Evolutionary conservation across 2,329 filamentous ascomycete genomes (phyloP).

Genomic region (Sclerotiophoma versabilis): DNA sequence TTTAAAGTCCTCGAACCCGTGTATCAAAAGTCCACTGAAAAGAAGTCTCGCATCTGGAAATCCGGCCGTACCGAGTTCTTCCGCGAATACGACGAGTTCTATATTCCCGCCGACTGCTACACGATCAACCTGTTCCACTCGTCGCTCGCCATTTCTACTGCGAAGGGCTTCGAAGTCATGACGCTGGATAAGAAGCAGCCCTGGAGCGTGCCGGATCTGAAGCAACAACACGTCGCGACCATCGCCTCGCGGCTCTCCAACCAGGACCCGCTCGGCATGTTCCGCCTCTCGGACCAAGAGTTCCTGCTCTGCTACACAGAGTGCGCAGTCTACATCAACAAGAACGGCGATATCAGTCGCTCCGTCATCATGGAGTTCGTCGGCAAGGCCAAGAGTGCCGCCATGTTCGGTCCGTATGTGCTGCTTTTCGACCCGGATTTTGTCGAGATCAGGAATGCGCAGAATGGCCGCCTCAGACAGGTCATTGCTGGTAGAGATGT

Average conservation of each 20-base stretch:
- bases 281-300: slow-evolving; percentile 79
- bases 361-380: slow-evolving; percentile 98
- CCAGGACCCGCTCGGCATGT: slow-evolving; percentile 92
- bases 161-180: slow-evolving; percentile 92
- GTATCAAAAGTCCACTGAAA: slow-evolving; percentile 88
- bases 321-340: slow-evolving; percentile 97
- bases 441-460: slow-evolving; percentile 94
- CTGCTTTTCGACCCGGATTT: slow-evolving; percentile 96
- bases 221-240: slow-evolving; percentile 77
- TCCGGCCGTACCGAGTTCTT: slow-evolving; percentile 89
- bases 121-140: slow-evolving; percentile 96
- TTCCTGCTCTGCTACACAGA: slow-evolving; percentile 95
- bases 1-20: slow-evolving; percentile 98
- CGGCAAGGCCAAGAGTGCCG: slow-evolving; percentile 86
- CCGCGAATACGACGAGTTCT: slow-evolving; percentile 98
- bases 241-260: slow-evolving; percentile 85
- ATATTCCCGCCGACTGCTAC: slow-evolving; percentile 93
- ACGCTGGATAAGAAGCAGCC: slow-evolving; percentile 97
- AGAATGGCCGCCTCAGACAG: slow-evolving; percentile 91
- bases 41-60: slow-evolving; percentile 73
- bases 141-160: slow-evolving; percentile 88
- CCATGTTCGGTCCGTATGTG: slow-evolving; percentile 89
- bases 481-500: slow-evolving; percentile 94
- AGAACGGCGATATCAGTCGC: slow-evolving; percentile 93
- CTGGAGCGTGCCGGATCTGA: slow-evolving; percentile 89